These are phyloP conservation scores for Aspergillus sp. DNA, from an alignment of 2,329 filamentous ascomycete species.

Conservation along the genomic window DNA sequence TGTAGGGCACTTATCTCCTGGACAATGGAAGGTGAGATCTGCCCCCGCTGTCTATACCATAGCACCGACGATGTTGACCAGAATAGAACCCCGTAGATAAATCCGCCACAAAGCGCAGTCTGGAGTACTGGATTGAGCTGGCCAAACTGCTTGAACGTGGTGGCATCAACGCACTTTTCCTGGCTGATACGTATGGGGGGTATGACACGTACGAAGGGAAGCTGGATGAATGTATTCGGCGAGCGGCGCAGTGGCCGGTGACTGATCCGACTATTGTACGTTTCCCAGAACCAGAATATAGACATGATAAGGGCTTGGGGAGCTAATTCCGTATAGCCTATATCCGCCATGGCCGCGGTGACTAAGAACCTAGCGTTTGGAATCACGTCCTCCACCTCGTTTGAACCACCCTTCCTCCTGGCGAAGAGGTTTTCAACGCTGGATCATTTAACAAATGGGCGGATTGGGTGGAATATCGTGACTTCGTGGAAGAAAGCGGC, in stretches of 20 bases:
- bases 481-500: slow-evolving; percentile 56
- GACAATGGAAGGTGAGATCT: slow-evolving; percentile 54
- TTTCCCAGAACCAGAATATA: slow-evolving; percentile 2
- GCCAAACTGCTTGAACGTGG: slow-evolving; percentile 55
- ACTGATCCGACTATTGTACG: slow-evolving; percentile 56
- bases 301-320: neutral
- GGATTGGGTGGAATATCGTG: slow-evolving; percentile 61
- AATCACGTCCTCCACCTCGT: slow-evolving; percentile 56
- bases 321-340: slow-evolving; percentile 37
- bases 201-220: slow-evolving; percentile 56
- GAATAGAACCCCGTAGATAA: slow-evolving; percentile 52
- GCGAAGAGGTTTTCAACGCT: slow-evolving; percentile 56
- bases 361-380: slow-evolving; percentile 57
- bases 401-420: slow-evolving; percentile 54
- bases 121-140: slow-evolving; percentile 57
- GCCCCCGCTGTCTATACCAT: neutral
- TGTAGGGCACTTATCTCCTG: slow-evolving; percentile 55
- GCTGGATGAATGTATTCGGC: slow-evolving; percentile 52
- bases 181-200: slow-evolving; percentile 58
- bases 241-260: slow-evolving; percentile 57
- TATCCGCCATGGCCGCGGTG: slow-evolving; percentile 58
- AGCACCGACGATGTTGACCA: slow-evolving; percentile 2
- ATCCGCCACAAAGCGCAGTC: slow-evolving; percentile 51
- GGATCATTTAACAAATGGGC: slow-evolving; percentile 54
- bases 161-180: slow-evolving; percentile 56